Percentiles rank a stretch among this genome's conserved stretches.
phyloP scores from a whole-genome alignment of 2,329 filamentous ascomycete genomes.

The Epichloe baconii region DNA sequence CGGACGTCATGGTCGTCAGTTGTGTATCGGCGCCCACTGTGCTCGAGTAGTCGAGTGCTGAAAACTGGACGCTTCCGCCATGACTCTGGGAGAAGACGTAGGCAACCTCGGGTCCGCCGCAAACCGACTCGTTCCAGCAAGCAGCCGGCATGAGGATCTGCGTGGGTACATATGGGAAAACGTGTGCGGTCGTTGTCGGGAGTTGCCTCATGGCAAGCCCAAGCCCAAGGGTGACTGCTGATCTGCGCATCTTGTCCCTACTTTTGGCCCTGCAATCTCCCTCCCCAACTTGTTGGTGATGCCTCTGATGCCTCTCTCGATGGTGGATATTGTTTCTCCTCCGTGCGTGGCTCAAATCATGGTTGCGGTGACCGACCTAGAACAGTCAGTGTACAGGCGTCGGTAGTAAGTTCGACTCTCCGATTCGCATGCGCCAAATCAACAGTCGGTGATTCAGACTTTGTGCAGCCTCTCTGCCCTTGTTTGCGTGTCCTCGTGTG shows the following conservation, averaged over 20 bases:
- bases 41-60: constrained; percentile 52
- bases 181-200: constrained; percentile 22
- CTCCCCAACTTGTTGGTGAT: neutral
- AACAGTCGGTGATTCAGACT: no score
- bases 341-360: neutral
- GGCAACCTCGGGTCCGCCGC: constrained; percentile 33
- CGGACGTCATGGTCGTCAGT: constrained; percentile 37
- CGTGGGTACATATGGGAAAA: constrained; percentile 66
- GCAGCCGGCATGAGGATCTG: constrained; percentile 46
- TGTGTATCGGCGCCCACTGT: constrained; percentile 34
- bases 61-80: constrained; percentile 34
- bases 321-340: neutral
- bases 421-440: no score
- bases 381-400: neutral
- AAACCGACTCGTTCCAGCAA: constrained; percentile 27
- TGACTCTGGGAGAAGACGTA: constrained; percentile 56
- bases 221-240: neutral
- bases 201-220: constrained; percentile 2
- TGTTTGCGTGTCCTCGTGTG: neutral
- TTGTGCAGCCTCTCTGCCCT: neutral
- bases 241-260: neutral
- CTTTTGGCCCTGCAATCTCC: no score
- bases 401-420: no score
- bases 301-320: neutral
- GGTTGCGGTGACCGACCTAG: neutral